phyloP scores from a whole-genome alignment of 1,284 basidiomycete species.

The Moniliella sp. region DNA sequence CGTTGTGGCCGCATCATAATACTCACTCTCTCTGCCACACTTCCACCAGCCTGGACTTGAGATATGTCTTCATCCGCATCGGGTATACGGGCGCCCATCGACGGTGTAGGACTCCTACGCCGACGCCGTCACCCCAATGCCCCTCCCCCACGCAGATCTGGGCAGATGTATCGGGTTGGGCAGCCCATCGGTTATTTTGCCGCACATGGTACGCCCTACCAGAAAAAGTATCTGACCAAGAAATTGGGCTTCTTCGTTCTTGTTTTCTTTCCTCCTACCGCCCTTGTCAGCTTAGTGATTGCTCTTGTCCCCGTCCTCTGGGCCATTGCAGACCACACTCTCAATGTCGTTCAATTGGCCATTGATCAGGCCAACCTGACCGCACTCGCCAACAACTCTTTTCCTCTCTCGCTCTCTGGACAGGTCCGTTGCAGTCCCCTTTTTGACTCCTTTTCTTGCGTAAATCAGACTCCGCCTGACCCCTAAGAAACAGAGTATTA shows the following conservation, averaged over 20 bases:
- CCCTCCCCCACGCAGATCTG: too few species aligned
- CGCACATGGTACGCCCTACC: conserved; percentile 27
- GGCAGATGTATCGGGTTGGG: not conserved
- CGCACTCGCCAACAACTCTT: conserved; percentile 18
- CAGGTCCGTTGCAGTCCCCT: conserved; percentile 4
- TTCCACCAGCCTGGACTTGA: too few species aligned
- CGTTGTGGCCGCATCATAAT: too few species aligned
- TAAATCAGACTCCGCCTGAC: not conserved
- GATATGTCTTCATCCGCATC: too few species aligned
- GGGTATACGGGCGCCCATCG: too few species aligned
- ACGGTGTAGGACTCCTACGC: too few species aligned
- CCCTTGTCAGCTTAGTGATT: conserved; percentile 20
- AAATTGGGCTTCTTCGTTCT: conserved; percentile 24
- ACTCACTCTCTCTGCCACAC: too few species aligned
- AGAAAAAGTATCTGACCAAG: conserved; percentile 26
- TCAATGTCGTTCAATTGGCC: conserved; percentile 27
- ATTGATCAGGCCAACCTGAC: conserved; percentile 33
- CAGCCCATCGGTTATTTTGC: conserved; percentile 6
- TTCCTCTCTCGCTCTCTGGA: conserved; percentile 30
- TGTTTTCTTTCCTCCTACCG: conserved; percentile 14
- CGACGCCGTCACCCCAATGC: too few species aligned
- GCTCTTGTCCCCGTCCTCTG: conserved; percentile 29
- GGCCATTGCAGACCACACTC: conserved; percentile 31
- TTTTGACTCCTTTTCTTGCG: not conserved
- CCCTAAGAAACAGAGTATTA: conserved; percentile 3